Evolutionary conservation across 225 moss, liverwort and hornwort genomes (phyloP), one percentile per base, ranked within the genome.

Genomic region (Physcomitrellopsis africana): DNA sequence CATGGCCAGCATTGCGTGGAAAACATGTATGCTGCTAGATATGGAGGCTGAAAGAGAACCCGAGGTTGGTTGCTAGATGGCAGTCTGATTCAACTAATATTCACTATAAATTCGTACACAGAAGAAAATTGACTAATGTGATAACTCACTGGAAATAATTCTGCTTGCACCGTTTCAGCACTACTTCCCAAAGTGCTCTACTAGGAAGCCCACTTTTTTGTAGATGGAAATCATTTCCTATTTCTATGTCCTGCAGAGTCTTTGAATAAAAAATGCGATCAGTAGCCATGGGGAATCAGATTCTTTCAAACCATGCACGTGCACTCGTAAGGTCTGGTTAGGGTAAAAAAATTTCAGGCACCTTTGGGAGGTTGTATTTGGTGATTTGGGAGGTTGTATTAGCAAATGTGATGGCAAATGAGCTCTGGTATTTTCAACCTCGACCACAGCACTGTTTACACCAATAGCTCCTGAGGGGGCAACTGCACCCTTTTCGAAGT

Each of bases 81-180:
- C 75, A 51, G 54, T 60, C 65, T 70, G 29, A 77, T 73, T 65
- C 76, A 80, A 74, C 47, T 69, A 65, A 51, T 27, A 70, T 44
- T 60, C 37, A 76, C 72, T 76, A 72, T 57, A 57, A 51, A 51
- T 72, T 63, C 48, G 60, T 20, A 56, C 54, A 68, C 65, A 66
- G 57, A 60, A 26, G 46, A 53, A 2, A 67, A 42, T 26, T 60
- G 23, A 57, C 43, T 48, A 14, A 67, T 29, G 53, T 44, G n/a
- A 32, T 75, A 70, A 65, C 59, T 74, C 49, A 44, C 10, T 59
- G 13, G 37, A 69, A 41, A 59, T 22, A 51, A 24, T 53, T 60
- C 44, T 52, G 22, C 44, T 51, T 56, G 58, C 10, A 58, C 10
- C 26, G 32, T 37, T 63, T 22, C 51, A 48, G 63, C 63, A 67